Percentiles rank a stretch among this genome's conserved stretches.
These are phyloP conservation scores for Prunus mira DNA, from an alignment of 306 rosid genomes.

Conservation along the genomic window DNA sequence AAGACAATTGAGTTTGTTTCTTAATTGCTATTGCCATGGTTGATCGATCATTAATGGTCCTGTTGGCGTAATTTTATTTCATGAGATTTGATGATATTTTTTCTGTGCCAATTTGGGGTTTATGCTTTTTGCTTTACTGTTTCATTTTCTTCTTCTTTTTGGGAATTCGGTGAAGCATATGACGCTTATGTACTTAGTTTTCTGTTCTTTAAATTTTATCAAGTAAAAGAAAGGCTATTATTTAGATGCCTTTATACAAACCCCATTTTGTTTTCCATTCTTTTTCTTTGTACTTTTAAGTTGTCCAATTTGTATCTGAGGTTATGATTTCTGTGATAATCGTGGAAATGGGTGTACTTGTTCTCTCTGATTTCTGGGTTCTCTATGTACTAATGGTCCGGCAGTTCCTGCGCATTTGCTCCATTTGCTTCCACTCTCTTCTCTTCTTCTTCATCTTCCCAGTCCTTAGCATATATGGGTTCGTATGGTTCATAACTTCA, in stretches of 20 bases:
- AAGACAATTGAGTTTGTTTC: background rate
- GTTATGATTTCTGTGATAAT: background rate
- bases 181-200: background rate
- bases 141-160: too few species aligned
- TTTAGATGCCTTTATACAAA: background rate
- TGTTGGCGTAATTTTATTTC: background rate
- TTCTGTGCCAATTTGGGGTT: background rate
- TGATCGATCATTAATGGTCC: background rate
- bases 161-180: background rate
- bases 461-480: too few species aligned
- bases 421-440: background rate
- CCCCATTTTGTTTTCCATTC: background rate
- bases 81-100: background rate
- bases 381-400: background rate
- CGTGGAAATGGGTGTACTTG: background rate
- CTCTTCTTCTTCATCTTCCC: background rate
- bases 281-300: background rate
- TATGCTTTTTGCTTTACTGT: background rate
- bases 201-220: too few species aligned
- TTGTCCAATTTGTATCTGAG: background rate
- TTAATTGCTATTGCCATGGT: background rate
- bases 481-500: background rate
- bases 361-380: background rate
- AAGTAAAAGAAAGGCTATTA: background rate
- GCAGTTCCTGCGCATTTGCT: background rate